A percentile compares a stretch with the other conserved stretches of the same genome.
Evolutionary conservation across 2,329 filamentous ascomycete species (phyloP).

Genomic region (Fusarium caatingaense): DNA sequence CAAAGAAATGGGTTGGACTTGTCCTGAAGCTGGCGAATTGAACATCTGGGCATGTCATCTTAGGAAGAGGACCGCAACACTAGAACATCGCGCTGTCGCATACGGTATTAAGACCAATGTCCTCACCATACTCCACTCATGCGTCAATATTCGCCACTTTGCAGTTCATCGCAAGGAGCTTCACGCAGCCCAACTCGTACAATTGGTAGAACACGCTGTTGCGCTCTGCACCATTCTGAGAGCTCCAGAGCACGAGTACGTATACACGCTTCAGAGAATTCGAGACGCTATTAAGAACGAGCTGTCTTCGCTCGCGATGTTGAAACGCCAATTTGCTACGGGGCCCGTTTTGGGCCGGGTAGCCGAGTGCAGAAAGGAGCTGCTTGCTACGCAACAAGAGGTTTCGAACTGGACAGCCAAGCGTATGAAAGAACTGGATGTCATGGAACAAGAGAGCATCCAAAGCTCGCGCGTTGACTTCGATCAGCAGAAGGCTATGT

Average conservation of each 20-base stretch:
- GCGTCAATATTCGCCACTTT: background rate
- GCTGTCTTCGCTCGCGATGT: background rate
- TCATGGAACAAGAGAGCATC: background rate
- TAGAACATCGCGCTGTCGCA: background rate
- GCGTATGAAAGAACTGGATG: background rate
- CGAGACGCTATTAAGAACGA: background rate
- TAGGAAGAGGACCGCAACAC: background rate
- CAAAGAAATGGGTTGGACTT: background rate
- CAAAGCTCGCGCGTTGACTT: background rate
- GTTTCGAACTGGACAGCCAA: background rate
- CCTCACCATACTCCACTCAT: background rate
- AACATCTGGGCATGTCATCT: background rate
- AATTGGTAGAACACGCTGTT: background rate
- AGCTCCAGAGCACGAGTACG: background rate
- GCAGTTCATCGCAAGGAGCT: background rate
- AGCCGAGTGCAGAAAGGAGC: background rate
- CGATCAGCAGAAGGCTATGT: background rate
- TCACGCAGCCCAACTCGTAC: background rate
- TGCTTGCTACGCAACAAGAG: background rate
- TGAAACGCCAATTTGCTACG: background rate
- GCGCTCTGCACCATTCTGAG: background rate
- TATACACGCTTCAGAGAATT: background rate
- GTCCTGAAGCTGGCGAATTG: background rate
- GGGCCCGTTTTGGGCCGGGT: background rate
- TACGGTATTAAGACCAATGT: background rate